Percentiles rank a stretch among this genome's conserved stretches.
These are phyloP conservation scores for Deuterostichococcus epilithicus DNA, from an alignment of 139 green algal genomes.

Conservation along the genomic window DNA sequence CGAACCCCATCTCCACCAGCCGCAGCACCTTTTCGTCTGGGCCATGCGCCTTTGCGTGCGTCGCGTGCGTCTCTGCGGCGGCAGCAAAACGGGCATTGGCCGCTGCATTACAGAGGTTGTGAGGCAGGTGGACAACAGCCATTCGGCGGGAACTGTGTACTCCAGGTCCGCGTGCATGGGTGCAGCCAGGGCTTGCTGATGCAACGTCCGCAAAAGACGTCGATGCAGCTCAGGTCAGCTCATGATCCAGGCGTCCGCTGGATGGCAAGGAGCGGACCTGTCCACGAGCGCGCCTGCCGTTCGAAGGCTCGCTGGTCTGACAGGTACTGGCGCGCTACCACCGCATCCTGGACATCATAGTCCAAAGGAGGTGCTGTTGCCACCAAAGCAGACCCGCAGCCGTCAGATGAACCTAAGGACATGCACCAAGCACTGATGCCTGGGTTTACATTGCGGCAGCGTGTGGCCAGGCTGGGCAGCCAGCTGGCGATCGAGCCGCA, in stretches of 20 bases:
- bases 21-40: constrained; percentile 34
- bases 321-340: constrained; percentile 91
- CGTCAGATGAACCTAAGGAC: not conserved
- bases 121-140: too few relatives aligned
- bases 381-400: not conserved
- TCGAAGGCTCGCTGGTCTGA: constrained; percentile 54
- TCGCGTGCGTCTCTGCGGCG: constrained; percentile 13
- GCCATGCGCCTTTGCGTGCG: not conserved
- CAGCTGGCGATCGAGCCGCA: too few relatives aligned
- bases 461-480: not conserved
- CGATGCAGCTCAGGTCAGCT: too few relatives aligned
- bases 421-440: not conserved
- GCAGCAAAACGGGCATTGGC: too few relatives aligned
- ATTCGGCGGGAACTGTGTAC: too few relatives aligned
- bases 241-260: too few relatives aligned
- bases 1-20: constrained; percentile 86
- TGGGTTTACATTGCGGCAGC: not conserved
- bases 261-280: constrained; percentile 16
- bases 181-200: too few relatives aligned
- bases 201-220: too few relatives aligned
- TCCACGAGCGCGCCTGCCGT: constrained; percentile 65
- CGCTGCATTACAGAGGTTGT: too few relatives aligned
- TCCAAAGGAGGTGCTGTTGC: not conserved
- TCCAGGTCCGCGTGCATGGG: too few relatives aligned
- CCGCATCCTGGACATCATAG: constrained; percentile 68